phyloP scores from a whole-genome alignment of 768 basidiomycete genomes.

The Terana coerulea region DNA sequence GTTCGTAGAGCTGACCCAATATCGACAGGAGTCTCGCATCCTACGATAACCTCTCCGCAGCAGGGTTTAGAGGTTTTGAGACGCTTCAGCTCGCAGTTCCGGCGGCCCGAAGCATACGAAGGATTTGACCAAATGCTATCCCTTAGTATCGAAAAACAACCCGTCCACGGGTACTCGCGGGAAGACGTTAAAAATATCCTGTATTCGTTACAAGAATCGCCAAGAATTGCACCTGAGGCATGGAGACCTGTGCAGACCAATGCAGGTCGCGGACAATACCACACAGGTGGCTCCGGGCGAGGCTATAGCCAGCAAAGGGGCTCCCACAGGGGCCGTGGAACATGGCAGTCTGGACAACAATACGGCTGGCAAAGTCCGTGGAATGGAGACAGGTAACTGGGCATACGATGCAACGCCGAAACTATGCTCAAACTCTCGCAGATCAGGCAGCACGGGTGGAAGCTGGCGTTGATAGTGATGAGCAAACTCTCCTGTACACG shows the following conservation, averaged over 20 bases:
- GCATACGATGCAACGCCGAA: too few relatives aligned
- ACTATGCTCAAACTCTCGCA: too few relatives aligned
- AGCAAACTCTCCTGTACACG: too few relatives aligned
- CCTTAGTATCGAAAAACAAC: conserved; percentile 34
- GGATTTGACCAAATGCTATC: conserved; percentile 58
- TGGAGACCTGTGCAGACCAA: background rate
- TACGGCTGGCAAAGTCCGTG: too few relatives aligned
- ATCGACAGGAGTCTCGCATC: conserved; percentile 62
- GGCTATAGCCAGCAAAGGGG: too few relatives aligned
- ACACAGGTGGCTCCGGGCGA: too few relatives aligned
- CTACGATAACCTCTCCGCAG: conserved; percentile 65
- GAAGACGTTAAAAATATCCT: conserved; percentile 51
- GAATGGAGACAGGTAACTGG: too few relatives aligned
- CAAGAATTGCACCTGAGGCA: conserved; percentile 7
- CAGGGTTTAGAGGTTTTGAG: conserved; percentile 58
- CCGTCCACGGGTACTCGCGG: conserved; percentile 43
- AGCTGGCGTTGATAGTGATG: too few relatives aligned
- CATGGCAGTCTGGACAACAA: too few relatives aligned
- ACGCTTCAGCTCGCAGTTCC: conserved; percentile 61
- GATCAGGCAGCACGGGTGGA: too few relatives aligned
- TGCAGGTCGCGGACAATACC: background rate
- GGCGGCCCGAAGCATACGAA: conserved; percentile 52
- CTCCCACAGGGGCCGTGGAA: too few relatives aligned
- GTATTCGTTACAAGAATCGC: conserved; percentile 44
- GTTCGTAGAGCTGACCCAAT: background rate